A percentile compares a stretch with the other conserved stretches of the same genome.
phyloP scores from a whole-genome alignment of 78 protist genomes.

The Paratrimastix pyriformis region DNA sequence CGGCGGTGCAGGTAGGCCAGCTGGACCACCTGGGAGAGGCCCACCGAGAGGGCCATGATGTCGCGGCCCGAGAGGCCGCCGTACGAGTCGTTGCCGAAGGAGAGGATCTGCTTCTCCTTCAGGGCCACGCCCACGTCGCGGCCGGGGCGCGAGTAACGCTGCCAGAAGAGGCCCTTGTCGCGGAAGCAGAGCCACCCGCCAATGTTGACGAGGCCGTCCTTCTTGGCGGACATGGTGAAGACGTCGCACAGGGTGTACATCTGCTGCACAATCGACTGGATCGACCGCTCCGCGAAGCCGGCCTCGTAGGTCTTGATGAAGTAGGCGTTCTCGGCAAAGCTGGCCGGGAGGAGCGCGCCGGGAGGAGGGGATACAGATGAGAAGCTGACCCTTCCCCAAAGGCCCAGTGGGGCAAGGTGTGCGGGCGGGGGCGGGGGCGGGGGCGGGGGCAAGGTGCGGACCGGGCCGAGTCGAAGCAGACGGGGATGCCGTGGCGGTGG shows the following conservation, averaged over 20 bases:
- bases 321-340: conserved; percentile 23
- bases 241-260: conserved; percentile 12
- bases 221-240: conserved; percentile 21
- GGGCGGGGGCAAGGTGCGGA: too few species aligned
- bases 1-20: not conserved
- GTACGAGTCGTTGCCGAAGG: conserved; percentile 14
- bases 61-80: conserved; percentile 15
- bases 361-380: too few species aligned
- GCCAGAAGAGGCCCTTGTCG: conserved; percentile 2
- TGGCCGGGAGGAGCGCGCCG: not conserved
- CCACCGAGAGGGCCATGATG: conserved; percentile 2
- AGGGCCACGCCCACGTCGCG: not conserved
- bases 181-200: conserved; percentile 17
- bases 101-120: conserved; percentile 19
- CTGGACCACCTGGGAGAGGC: not conserved
- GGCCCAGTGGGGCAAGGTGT: too few species aligned
- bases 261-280: not conserved
- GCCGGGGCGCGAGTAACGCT: conserved; percentile 2
- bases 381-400: too few species aligned
- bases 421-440: too few species aligned
- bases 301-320: conserved; percentile 17
- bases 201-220: conserved; percentile 10
- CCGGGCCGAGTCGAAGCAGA: conserved; percentile 16
- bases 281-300: conserved; percentile 10
- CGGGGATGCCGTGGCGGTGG: not conserved